These are phyloP conservation scores for Wickerhamiella alocasiicola DNA, from an alignment of 805 yeast species.

Conservation along the genomic window DNA sequence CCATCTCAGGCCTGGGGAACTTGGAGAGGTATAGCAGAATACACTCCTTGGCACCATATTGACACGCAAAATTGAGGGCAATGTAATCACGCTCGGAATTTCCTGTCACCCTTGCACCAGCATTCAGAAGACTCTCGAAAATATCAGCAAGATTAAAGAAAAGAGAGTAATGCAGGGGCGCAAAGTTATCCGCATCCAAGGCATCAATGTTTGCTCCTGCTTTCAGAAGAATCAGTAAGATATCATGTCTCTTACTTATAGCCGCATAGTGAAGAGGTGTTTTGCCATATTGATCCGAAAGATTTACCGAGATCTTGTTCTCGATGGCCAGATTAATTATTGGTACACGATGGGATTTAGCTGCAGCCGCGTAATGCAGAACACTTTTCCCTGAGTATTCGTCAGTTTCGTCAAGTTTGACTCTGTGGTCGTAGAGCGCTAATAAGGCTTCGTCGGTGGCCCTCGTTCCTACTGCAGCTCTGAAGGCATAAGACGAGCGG, in stretches of 20 bases:
- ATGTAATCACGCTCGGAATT: constrained; percentile 36
- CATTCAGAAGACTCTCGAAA: constrained; percentile 37
- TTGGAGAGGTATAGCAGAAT: constrained; percentile 48
- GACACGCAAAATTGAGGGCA: constrained; percentile 73
- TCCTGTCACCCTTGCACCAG: constrained; percentile 33
- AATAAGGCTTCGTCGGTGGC: constrained; percentile 51
- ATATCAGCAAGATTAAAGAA: constrained; percentile 49
- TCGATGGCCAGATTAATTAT: constrained; percentile 26
- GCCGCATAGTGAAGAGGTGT: constrained; percentile 83
- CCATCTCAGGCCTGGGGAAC: constrained; percentile 28
- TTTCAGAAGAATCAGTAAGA: constrained; percentile 34
- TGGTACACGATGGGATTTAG: constrained; percentile 21
- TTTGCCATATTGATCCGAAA: constrained; percentile 41
- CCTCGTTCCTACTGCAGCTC: constrained; percentile 50
- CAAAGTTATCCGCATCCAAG: constrained; percentile 37
- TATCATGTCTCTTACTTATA: constrained; percentile 34
- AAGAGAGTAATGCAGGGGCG: constrained; percentile 73
- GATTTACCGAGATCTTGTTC: constrained; percentile 23
- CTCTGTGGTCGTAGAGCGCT: constrained; percentile 37
- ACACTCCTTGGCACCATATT: constrained; percentile 61
- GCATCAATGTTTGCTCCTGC: constrained; percentile 28
- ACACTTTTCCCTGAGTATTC: constrained; percentile 64
- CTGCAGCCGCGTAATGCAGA: constrained; percentile 49
- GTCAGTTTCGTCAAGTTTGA: constrained; percentile 53
- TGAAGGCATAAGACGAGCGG: constrained; percentile 37